Percentiles rank a stretch among this genome's conserved stretches.
phyloP scores from a whole-genome alignment of 108 stramenopile species.

The Pseudonitzschia multiseries region DNA sequence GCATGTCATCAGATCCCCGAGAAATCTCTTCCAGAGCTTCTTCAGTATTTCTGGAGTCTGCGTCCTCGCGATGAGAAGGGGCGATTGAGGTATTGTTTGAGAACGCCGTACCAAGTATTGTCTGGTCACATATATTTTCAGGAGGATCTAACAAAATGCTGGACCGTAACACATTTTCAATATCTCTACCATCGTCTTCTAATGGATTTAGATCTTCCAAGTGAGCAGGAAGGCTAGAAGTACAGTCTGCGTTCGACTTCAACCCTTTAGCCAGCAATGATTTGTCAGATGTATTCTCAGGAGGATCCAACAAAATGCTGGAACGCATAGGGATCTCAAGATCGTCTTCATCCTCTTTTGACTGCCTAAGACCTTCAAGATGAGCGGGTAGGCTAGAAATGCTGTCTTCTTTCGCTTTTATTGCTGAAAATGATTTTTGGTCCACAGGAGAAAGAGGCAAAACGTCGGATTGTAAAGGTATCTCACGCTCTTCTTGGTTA shows the following conservation, averaged over 20 bases:
- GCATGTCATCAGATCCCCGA: neutral
- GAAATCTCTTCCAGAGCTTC: neutral
- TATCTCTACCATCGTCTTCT: neutral
- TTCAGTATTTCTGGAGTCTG: no score
- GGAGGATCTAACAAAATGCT: neutral
- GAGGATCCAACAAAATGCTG: neutral
- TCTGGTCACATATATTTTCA: neutral
- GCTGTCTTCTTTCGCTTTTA: neutral
- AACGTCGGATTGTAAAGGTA: no score
- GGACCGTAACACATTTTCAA: neutral
- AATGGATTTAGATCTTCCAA: neutral
- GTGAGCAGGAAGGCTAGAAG: neutral
- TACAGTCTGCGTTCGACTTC: neutral
- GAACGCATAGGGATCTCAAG: neutral
- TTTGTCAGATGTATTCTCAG: neutral
- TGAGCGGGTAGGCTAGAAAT: neutral
- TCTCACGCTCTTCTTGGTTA: no score
- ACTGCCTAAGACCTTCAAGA: neutral
- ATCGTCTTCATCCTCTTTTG: neutral
- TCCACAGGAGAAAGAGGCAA: no score
- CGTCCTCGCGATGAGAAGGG: no score
- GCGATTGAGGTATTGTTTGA: no score
- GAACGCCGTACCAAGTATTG: no score
- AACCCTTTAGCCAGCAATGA: no score
- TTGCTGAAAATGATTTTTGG: neutral